Percentiles rank a stretch among this genome's conserved stretches.
phyloP scores from a whole-genome alignment of 2,329 filamentous ascomycete species.

The Neonectria coccinea region DNA sequence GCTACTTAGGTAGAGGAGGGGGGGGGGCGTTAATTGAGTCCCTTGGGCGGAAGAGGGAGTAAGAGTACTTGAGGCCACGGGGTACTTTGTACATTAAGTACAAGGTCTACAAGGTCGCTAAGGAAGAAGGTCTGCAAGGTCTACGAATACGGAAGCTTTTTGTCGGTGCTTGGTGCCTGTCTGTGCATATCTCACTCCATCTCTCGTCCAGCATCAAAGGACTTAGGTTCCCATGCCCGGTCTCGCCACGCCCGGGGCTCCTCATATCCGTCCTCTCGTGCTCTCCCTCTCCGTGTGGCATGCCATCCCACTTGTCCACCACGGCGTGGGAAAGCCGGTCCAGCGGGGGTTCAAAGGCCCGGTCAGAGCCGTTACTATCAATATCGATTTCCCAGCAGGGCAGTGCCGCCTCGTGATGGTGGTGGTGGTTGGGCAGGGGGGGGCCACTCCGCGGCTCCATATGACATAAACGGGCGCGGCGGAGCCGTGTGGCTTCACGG shows the following conservation, averaged over 20 bases:
- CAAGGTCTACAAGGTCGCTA: slow-evolving; percentile 2
- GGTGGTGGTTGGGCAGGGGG: slow-evolving; percentile 21
- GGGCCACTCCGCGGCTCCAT: slow-evolving; percentile 14
- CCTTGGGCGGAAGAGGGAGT: background rate
- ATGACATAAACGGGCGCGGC: slow-evolving; percentile 43
- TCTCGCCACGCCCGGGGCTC: background rate
- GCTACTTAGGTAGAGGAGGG: background rate
- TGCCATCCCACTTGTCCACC: slow-evolving; percentile 14
- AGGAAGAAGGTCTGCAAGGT: background rate
- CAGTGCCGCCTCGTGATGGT: slow-evolving; percentile 33
- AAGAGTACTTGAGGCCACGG: slow-evolving; percentile 8
- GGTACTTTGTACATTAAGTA: slow-evolving; percentile 10
- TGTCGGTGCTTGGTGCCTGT: too few relatives aligned
- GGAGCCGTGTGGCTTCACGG: slow-evolving; percentile 32
- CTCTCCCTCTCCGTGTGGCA: too few relatives aligned
- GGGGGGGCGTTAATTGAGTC: slow-evolving; percentile 31
- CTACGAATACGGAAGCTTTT: background rate
- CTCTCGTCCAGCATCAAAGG: background rate
- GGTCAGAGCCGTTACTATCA: slow-evolving; percentile 12
- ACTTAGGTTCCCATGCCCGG: background rate
- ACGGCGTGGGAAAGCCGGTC: slow-evolving; percentile 22
- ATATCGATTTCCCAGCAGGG: slow-evolving; percentile 26
- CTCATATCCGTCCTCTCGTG: background rate
- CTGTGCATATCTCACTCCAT: background rate
- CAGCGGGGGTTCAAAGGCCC: slow-evolving; percentile 26